Conservation (phyloP, 139 green algal genomes). For the Tetraselmis chui region DNA sequence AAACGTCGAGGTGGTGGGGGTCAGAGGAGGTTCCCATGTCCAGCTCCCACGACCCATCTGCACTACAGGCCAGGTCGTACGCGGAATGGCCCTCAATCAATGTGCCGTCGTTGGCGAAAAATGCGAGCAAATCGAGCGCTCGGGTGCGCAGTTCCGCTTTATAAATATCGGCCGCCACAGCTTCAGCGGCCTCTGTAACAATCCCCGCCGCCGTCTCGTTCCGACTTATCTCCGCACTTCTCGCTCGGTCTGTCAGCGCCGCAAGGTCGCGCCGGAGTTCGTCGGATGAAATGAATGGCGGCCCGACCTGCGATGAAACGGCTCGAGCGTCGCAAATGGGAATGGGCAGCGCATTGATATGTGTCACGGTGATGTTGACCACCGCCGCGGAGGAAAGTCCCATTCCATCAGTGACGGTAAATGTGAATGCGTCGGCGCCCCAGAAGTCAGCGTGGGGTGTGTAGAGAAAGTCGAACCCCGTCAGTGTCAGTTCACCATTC, state of each 20-base stretch:
- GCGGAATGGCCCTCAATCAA: not conserved
- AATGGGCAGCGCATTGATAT: not conserved
- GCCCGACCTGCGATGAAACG: not conserved
- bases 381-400: not conserved
- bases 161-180: not conserved
- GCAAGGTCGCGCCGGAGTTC: not conserved
- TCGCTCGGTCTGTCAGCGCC: not conserved
- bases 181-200: not conserved
- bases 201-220: not conserved
- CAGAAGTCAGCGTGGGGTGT: not conserved
- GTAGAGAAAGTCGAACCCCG: not conserved
- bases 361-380: not conserved
- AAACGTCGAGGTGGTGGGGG: not conserved
- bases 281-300: not conserved
- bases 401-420: not conserved
- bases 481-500: not conserved
- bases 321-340: not conserved
- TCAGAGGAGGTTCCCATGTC: not conserved
- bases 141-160: not conserved
- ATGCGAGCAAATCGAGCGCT: not conserved
- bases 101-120: not conserved
- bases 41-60: not conserved
- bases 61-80: not conserved
- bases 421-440: not conserved
- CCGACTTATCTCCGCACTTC: not conserved